phyloP scores from a whole-genome alignment of 192 early-diverging fungal genomes.

The Coemansia sp. region DNA sequence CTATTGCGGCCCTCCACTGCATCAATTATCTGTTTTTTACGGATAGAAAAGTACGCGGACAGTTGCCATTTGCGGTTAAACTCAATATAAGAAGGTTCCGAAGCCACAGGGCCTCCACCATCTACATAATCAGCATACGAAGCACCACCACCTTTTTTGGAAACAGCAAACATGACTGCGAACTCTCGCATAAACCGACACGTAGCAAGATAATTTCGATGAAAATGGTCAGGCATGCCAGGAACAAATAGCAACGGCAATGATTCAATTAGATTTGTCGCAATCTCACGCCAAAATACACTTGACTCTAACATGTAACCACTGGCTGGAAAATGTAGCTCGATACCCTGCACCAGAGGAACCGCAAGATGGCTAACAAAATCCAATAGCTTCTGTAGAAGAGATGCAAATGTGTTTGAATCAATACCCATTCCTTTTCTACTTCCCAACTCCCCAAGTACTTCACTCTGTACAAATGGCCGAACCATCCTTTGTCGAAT shows the following conservation, averaged over 20 bases:
- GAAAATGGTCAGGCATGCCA: slow-evolving; percentile 42
- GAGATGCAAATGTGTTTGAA: slow-evolving; percentile 13
- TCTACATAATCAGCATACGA: background rate
- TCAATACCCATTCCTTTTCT: slow-evolving; percentile 46
- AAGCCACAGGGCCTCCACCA: background rate
- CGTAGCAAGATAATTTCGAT: slow-evolving; percentile 29
- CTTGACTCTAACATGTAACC: slow-evolving; percentile 14
- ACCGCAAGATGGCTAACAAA: slow-evolving; percentile 14
- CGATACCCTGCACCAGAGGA: slow-evolving; percentile 14
- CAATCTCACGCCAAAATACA: slow-evolving; percentile 41
- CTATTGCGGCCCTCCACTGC: slow-evolving; percentile 12
- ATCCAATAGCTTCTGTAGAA: slow-evolving; percentile 18
- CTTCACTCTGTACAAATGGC: slow-evolving; percentile 8
- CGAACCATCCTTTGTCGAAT: slow-evolving; percentile 25
- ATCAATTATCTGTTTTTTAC: slow-evolving; percentile 27
- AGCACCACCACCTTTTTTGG: background rate
- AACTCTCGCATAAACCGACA: slow-evolving; percentile 27
- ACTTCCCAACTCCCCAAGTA: slow-evolving; percentile 6
- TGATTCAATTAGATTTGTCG: slow-evolving; percentile 7
- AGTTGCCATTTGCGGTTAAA: slow-evolving; percentile 51
- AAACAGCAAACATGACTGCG: slow-evolving; percentile 11
- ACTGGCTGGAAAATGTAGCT: slow-evolving; percentile 12
- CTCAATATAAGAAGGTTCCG: slow-evolving; percentile 22
- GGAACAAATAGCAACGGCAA: slow-evolving; percentile 51
- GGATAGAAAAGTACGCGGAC: slow-evolving; percentile 43